Evolutionary conservation across 108 stramenopile genomes (phyloP).

Genomic region (Aureococcus anophagefferens): DNA sequence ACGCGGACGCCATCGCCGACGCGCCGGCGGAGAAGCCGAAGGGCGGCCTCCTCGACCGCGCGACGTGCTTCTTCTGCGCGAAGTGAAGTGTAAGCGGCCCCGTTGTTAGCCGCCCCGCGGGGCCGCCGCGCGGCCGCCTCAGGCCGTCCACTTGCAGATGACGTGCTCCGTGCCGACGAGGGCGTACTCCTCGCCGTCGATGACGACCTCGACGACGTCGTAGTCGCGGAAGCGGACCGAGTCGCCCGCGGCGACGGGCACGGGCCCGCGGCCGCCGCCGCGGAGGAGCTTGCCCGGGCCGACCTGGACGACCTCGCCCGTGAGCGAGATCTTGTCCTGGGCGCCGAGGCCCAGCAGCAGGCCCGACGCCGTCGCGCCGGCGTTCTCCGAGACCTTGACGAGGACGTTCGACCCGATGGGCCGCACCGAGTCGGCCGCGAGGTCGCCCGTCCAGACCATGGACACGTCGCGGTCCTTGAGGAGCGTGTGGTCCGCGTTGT

Average conservation of each 20-base stretch:
- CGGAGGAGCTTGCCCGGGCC: background rate
- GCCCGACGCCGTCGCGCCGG: background rate
- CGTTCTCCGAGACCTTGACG: background rate
- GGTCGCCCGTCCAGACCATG: background rate
- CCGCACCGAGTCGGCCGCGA: background rate
- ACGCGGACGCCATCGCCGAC: no score
- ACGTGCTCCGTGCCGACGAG: background rate
- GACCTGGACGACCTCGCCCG: background rate
- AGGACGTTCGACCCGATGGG: background rate
- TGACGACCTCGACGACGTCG: background rate
- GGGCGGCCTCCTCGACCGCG: no score
- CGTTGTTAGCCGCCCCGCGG: no score
- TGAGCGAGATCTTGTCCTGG: background rate
- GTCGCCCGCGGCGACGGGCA: background rate
- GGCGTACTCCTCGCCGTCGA: background rate
- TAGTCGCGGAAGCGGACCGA: background rate
- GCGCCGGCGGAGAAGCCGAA: no score
- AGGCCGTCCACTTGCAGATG: background rate
- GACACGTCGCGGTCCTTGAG: background rate
- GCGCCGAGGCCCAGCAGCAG: background rate
- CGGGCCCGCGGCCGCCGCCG: background rate
- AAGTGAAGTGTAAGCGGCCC: no score
- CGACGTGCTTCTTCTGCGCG: no score
- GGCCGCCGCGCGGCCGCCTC: no score
- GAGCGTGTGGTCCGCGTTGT: background rate